A percentile compares a stretch with the other conserved stretches of the same genome.
phyloP scores from a whole-genome alignment of 768 basidiomycete genomes.

The Tulasnella sp. region DNA sequence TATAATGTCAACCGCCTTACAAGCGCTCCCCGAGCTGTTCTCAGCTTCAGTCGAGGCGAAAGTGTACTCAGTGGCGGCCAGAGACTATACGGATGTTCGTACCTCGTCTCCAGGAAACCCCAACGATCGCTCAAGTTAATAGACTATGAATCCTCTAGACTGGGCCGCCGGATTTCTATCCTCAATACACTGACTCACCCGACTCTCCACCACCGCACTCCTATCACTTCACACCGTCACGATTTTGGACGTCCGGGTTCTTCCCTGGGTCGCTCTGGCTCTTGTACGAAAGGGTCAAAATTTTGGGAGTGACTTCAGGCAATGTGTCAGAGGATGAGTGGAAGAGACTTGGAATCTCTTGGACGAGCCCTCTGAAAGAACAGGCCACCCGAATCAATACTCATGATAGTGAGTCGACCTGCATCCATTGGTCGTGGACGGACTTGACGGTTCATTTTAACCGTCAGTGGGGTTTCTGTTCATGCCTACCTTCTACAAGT shows the following conservation, averaged over 20 bases:
- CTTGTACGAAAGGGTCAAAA: neutral
- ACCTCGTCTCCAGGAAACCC: neutral
- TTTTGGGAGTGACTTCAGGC: neutral
- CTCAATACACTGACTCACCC: constrained; percentile 5
- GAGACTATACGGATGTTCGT: neutral
- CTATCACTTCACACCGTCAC: neutral
- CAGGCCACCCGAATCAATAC: constrained; percentile 11
- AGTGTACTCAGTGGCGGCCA: constrained; percentile 5
- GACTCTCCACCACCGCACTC: neutral
- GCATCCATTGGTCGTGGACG: neutral
- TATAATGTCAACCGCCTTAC: neutral
- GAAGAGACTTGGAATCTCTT: neutral
- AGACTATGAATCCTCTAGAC: neutral
- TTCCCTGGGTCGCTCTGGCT: constrained; percentile 16
- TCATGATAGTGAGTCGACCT: constrained; percentile 4
- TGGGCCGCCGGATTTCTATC: neutral
- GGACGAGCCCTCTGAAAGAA: neutral
- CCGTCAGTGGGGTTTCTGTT: constrained; percentile 5
- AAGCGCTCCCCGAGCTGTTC: constrained; percentile 2
- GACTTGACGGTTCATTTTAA: neutral
- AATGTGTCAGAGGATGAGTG: neutral
- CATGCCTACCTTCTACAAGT: constrained; percentile 16
- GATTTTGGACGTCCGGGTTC: constrained; percentile 16
- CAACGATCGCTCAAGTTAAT: neutral
- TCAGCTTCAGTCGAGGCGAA: constrained; percentile 9